These are phyloP conservation scores for Tephrocybe sp. DNA, from an alignment of 768 basidiomycete species.

Conservation along the genomic window DNA sequence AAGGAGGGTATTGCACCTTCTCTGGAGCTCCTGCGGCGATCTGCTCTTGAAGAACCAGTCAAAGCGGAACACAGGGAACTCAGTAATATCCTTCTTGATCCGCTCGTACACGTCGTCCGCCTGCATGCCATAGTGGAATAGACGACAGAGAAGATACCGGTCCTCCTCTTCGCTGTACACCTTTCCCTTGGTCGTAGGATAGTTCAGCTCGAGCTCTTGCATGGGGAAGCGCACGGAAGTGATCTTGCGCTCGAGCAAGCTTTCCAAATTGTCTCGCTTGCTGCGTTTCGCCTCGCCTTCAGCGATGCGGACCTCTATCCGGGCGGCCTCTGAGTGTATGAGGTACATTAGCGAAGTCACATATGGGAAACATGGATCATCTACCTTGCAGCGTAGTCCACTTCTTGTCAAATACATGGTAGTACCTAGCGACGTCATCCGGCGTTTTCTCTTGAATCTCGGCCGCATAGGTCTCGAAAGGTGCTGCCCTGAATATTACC, in stretches of 20 bases:
- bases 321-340: constrained; percentile 60
- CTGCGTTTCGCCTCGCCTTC: constrained; percentile 90
- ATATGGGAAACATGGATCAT: constrained; percentile 16
- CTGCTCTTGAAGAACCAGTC: constrained; percentile 99
- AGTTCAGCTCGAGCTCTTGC: constrained; percentile 95
- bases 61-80: constrained; percentile 96
- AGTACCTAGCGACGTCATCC: constrained; percentile 77
- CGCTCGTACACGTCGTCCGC: constrained; percentile 88
- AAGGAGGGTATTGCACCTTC: constrained; percentile 85
- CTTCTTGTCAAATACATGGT: constrained; percentile 83
- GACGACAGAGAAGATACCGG: constrained; percentile 86
- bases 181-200: constrained; percentile 95
- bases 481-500: constrained; percentile 51
- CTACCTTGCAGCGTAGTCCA: constrained; percentile 82
- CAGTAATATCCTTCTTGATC: constrained; percentile 94
- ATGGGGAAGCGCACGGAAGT: constrained; percentile 84
- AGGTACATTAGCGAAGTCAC: not conserved
- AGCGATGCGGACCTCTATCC: constrained; percentile 79
- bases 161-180: constrained; percentile 98
- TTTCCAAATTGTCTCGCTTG: constrained; percentile 79
- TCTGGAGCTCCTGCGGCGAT: constrained; percentile 83
- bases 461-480: constrained; percentile 66
- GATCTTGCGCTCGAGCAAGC: constrained; percentile 81
- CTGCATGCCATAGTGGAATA: constrained; percentile 89
- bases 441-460: constrained; percentile 85